phyloP scores from a whole-genome alignment of 2,329 filamentous ascomycete species.

The Nemania serpens region DNA sequence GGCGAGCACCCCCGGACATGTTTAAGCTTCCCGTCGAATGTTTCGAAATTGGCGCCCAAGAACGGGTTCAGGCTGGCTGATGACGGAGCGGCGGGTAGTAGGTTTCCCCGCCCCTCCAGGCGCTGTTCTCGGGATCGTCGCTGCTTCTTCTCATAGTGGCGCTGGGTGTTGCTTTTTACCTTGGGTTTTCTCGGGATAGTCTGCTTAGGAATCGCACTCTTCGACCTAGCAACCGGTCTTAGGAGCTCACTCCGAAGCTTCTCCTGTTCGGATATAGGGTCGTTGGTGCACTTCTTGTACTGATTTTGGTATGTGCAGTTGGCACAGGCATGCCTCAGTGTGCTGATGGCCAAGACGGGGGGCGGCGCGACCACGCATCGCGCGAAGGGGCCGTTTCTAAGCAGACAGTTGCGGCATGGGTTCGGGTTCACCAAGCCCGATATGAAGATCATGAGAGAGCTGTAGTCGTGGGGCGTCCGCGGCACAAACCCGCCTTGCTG shows the following conservation, averaged over 20 bases:
- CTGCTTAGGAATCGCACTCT: conserved; percentile 13
- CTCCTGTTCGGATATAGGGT: conserved; percentile 35
- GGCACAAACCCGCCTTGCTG: conserved; percentile 36
- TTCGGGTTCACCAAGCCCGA: conserved; percentile 39
- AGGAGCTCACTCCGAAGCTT: conserved; percentile 25
- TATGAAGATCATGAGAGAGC: conserved; percentile 39
- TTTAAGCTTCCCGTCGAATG: conserved; percentile 36
- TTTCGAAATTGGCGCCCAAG: conserved; percentile 19
- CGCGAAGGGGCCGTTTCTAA: conserved; percentile 38
- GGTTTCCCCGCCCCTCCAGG: background rate
- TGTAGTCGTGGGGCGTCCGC: conserved; percentile 34
- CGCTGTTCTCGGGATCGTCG: background rate
- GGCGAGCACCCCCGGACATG: conserved; percentile 33
- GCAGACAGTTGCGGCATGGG: conserved; percentile 37
- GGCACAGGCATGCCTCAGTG: conserved; percentile 37
- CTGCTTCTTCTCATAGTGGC: background rate
- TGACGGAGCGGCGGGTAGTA: background rate
- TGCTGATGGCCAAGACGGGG: conserved; percentile 31
- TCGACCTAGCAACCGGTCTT: conserved; percentile 19
- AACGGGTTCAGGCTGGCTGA: background rate
- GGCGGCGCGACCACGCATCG: conserved; percentile 37
- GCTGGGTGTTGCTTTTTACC: background rate
- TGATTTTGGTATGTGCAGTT: conserved; percentile 41
- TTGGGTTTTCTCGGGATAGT: conserved; percentile 24
- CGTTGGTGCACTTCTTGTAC: conserved; percentile 39